A percentile compares a stretch with the other conserved stretches of the same genome.
Conservation (phyloP, 139 green algal species). For the Auxenochlorella pyrenoidosa region DNA sequence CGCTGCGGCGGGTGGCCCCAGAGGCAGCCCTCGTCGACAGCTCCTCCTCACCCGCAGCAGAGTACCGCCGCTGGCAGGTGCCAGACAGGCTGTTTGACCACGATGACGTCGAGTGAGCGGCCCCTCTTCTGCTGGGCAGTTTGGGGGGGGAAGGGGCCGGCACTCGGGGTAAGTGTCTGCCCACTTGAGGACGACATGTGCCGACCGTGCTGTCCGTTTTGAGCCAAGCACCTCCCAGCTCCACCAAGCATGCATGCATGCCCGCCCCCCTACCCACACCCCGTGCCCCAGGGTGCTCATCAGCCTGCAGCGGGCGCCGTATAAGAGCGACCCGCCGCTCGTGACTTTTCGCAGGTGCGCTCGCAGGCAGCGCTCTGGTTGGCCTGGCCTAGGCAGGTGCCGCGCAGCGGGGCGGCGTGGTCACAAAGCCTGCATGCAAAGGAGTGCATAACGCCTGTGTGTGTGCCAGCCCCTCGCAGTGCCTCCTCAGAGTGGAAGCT, state of each 20-base stretch:
- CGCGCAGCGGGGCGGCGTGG: background rate
- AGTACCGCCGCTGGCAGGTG: conserved; percentile 29
- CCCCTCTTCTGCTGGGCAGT: too few relatives aligned
- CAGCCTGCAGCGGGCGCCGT: background rate
- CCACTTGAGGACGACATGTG: too few relatives aligned
- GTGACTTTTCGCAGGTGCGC: conserved; percentile 28
- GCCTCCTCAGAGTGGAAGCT: background rate
- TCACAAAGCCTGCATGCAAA: background rate
- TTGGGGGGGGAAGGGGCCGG: too few relatives aligned
- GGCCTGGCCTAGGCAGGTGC: background rate
- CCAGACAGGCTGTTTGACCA: conserved; percentile 22
- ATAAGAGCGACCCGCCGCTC: conserved; percentile 41
- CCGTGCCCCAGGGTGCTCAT: conserved; percentile 24
- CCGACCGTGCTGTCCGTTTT: too few relatives aligned
- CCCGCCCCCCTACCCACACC: background rate
- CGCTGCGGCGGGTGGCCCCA: conserved; percentile 6
- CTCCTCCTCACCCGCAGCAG: background rate
- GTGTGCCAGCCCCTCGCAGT: background rate
- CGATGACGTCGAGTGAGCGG: conserved; percentile 46
- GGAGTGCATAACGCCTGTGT: too few relatives aligned
- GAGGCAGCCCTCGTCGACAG: background rate
- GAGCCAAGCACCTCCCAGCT: too few relatives aligned
- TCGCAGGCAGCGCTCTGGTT: too few relatives aligned
- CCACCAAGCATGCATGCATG: too few relatives aligned
- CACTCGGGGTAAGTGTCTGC: too few relatives aligned